Conservation (phyloP, 257 asterid species). For the Scutellaria baicalensis region DNA sequence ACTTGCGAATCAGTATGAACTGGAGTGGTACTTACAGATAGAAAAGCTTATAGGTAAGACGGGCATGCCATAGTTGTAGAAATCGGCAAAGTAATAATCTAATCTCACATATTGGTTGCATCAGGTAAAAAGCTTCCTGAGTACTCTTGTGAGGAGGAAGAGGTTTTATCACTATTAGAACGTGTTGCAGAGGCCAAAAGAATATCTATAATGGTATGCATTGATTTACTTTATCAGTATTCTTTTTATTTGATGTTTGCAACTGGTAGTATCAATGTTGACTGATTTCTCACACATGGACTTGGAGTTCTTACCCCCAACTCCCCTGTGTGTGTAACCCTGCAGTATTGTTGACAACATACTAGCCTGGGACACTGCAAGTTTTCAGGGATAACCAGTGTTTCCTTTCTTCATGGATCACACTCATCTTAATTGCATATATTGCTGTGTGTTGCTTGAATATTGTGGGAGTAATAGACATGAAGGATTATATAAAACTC, state of each 20-base stretch:
- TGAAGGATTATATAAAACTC: too few species aligned
- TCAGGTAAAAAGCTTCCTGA: constrained; percentile 71
- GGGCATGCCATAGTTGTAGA: background rate
- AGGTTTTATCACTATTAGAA: constrained; percentile 62
- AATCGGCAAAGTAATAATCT: background rate
- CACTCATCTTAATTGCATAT: too few species aligned
- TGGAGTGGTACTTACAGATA: constrained; percentile 84
- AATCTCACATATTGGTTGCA: constrained; percentile 4
- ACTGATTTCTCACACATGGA: background rate
- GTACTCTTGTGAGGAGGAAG: constrained; percentile 71
- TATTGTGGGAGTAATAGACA: too few species aligned
- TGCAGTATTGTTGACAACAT: too few species aligned
- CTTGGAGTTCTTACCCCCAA: background rate
- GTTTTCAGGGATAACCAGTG: too few species aligned
- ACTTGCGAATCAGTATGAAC: constrained; percentile 74
- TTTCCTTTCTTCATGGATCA: too few species aligned
- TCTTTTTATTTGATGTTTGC: background rate
- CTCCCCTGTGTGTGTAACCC: too few species aligned
- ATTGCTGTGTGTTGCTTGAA: too few species aligned
- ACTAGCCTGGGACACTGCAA: too few species aligned
- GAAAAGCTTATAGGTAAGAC: constrained; percentile 74
- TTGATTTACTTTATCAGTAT: background rate
- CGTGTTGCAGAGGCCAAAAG: constrained; percentile 77
- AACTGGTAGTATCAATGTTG: background rate
- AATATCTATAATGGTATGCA: constrained; percentile 58